Conservation (phyloP, 2,329 filamentous ascomycete species). For the Chaetomium sp. region DNA sequence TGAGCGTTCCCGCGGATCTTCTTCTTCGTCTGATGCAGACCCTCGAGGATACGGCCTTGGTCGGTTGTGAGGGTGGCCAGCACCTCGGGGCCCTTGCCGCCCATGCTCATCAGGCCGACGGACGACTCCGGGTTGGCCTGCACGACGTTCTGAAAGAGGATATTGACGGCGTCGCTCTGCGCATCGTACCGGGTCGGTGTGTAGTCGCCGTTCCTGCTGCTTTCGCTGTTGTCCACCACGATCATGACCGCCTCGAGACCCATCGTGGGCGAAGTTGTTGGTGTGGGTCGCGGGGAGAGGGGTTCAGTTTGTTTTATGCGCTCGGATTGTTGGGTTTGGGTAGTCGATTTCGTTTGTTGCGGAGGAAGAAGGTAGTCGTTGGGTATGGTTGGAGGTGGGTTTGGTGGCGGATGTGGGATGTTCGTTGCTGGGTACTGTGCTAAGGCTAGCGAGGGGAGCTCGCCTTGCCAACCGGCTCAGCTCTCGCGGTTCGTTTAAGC, state of each 20-base stretch:
- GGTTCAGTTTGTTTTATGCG: background rate
- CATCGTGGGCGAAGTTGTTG: slow-evolving; percentile 56
- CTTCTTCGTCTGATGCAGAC: slow-evolving; percentile 77
- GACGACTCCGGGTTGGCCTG: slow-evolving; percentile 94
- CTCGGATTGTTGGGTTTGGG: background rate
- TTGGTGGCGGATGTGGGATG: no score
- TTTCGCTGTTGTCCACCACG: slow-evolving; percentile 98
- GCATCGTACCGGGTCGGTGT: slow-evolving; percentile 93
- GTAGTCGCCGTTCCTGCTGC: slow-evolving; percentile 90
- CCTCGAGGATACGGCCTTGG: slow-evolving; percentile 89
- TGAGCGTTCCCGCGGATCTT: slow-evolving; percentile 89
- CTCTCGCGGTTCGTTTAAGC: no score
- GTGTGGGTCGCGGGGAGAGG: no score
- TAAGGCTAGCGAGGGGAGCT: no score
- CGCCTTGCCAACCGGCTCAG: no score
- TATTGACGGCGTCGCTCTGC: slow-evolving; percentile 88
- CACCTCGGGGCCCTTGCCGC: slow-evolving; percentile 92
- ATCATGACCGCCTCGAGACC: slow-evolving; percentile 99
- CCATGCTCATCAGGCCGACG: slow-evolving; percentile 98
- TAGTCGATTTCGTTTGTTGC: background rate
- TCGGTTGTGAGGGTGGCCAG: slow-evolving; percentile 94
- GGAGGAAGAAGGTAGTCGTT: no score
- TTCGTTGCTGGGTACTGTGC: no score
- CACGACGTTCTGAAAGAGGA: slow-evolving; percentile 93
- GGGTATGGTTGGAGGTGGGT: no score